A percentile compares a stretch with the other conserved stretches of the same genome.
Conservation (phyloP, 768 basidiomycete genomes). For the Tylopilus rubrobrunneus region DNA sequence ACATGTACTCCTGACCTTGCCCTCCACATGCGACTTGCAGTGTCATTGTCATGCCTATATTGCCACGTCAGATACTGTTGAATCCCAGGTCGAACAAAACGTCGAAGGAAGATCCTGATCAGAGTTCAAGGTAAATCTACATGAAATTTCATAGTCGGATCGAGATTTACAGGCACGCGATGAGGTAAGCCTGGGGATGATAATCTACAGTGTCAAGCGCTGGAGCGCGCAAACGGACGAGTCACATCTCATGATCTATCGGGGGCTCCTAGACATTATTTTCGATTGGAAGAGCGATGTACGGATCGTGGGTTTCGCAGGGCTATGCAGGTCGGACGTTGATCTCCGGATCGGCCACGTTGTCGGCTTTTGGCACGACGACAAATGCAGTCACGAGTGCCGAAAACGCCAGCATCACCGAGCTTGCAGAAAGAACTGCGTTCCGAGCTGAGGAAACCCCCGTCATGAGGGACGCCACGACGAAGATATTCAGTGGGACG, state of each 20-base stretch:
- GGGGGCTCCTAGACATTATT: not conserved
- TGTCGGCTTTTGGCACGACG: slow-evolving; percentile 37
- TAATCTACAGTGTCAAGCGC: not conserved
- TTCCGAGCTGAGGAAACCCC: slow-evolving; percentile 64
- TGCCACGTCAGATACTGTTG: not conserved
- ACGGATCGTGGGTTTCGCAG: not conserved
- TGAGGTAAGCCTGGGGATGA: not conserved
- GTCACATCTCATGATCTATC: not conserved
- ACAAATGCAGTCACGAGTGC: slow-evolving; percentile 53
- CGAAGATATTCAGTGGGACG: slow-evolving; percentile 72
- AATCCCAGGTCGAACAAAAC: not conserved
- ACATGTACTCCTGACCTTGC: not conserved
- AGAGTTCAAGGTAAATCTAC: not conserved
- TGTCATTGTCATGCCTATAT: no score
- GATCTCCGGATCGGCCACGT: slow-evolving; percentile 13
- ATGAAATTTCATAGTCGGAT: not conserved
- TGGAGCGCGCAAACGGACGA: no score
- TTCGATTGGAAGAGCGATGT: not conserved
- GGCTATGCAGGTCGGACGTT: slow-evolving; percentile 18
- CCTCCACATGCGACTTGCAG: no score
- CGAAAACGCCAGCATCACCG: slow-evolving; percentile 55
- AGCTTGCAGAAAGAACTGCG: slow-evolving; percentile 55
- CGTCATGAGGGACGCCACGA: slow-evolving; percentile 63
- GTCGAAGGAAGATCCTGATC: not conserved
- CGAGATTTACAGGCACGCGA: not conserved